These are phyloP conservation scores for Lagenidium sp. DNA, from an alignment of 352 stramenopile genomes.

Conservation along the genomic window DNA sequence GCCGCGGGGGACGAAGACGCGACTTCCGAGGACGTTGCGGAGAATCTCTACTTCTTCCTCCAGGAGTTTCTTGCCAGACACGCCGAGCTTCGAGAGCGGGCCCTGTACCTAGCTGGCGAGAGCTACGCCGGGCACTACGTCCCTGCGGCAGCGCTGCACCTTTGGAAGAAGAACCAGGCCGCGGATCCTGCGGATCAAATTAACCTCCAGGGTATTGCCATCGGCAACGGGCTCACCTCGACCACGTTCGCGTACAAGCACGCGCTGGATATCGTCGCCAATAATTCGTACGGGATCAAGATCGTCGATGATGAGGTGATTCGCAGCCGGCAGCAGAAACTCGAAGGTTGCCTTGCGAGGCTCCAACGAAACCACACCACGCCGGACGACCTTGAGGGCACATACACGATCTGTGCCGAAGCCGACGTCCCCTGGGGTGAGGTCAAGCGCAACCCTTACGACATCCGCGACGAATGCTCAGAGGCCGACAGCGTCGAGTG, in stretches of 20 bases:
- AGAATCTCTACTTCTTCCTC: slow-evolving; percentile 96
- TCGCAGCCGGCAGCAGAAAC: slow-evolving; percentile 51
- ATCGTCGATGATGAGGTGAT: slow-evolving; percentile 53
- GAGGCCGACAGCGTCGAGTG: slow-evolving; percentile 86
- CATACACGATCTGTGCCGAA: slow-evolving; percentile 88
- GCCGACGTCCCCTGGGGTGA: slow-evolving; percentile 54
- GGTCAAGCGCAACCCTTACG: slow-evolving; percentile 70
- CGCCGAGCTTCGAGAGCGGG: slow-evolving; percentile 84
- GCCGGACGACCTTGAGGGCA: slow-evolving; percentile 63
- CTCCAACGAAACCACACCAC: slow-evolving; percentile 85
- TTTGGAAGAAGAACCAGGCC: slow-evolving; percentile 69
- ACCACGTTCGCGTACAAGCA: slow-evolving; percentile 87
- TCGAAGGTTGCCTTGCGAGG: slow-evolving; percentile 52
- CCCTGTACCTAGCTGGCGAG: slow-evolving; percentile 93
- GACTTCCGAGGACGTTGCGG: slow-evolving; percentile 89
- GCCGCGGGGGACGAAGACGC: slow-evolving; percentile 81
- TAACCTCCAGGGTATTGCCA: slow-evolving; percentile 90
- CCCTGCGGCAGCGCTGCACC: slow-evolving; percentile 64
- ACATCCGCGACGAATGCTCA: slow-evolving; percentile 92
- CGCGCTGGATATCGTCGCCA: slow-evolving; percentile 86
- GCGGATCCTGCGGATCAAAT: slow-evolving; percentile 62
- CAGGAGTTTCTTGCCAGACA: slow-evolving; percentile 89
- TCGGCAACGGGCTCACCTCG: slow-evolving; percentile 95
- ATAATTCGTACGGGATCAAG: slow-evolving; percentile 83
- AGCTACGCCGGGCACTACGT: slow-evolving; percentile 93